Evolutionary conservation across 441 rosid genomes (phyloP), one percentile per base, ranked within the genome.

Genomic region (Populus hybrid): DNA sequence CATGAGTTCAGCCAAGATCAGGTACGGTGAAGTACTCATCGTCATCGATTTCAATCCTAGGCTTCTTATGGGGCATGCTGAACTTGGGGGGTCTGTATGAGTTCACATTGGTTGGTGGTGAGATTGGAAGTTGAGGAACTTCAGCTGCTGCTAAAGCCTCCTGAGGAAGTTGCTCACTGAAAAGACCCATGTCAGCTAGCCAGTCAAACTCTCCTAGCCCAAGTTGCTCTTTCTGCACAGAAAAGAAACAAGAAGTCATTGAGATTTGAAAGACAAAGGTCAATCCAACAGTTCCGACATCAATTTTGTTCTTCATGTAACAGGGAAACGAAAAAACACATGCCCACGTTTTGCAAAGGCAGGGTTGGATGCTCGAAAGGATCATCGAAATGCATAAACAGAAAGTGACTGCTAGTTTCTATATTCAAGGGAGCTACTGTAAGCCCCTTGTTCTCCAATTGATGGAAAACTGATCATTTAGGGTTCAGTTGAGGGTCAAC

Each of bases 21-120:
- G 98, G 99, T 71, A 96, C 99, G 7, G 89, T 91, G 86, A 89
- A 94, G 85, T 78, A 84, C 85, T 94, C 99, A 6, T 91, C 93
- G 1, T 92, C 92, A 5, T 95, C 98, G 1, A 85, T 69, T 77
- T 91, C 98, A 19, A 89, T 75, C 85, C 98, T 89, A 5, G 95
- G 94, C 84, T 92, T 96, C 96, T 96, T 96, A 77, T 87, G 68
- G 3, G 98, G 83, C 83, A 83, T 81, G 81, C 73, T 82, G 46
- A 85, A 84, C 73, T 90, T 94, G 75, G 83, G 61, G 2, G 92
- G 85, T 78, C 89, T 85, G 80, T 71, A 79, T 5, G 92, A 71
- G 79, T 76, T 78, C 66, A 74, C 63, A 78, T 78, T 82, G 76
- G 75, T 76, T 26, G 81, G 67, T 76, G 85, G 84, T 2, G 86